Percentiles rank a stretch among this genome's conserved stretches.
phyloP scores from a whole-genome alignment of 345 rosid genomes.

The Hypericum androsaemum region DNA sequence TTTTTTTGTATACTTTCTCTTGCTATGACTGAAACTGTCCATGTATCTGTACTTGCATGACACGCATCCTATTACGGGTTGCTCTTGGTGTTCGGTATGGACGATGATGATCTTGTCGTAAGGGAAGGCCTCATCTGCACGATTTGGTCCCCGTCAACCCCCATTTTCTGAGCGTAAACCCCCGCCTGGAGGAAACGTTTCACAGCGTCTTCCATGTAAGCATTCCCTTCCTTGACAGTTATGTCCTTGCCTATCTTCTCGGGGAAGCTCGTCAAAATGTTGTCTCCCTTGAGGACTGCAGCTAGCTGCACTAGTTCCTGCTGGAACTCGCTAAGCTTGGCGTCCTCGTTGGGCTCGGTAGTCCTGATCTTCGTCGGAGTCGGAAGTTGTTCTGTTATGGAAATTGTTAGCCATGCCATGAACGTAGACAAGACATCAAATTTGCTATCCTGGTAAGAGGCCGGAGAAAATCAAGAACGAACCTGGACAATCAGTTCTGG shows the following conservation, averaged over 20 bases:
- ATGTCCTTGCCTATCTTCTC: constrained; percentile 40
- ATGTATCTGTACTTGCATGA: neutral
- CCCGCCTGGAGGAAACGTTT: constrained; percentile 67
- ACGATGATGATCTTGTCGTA: constrained; percentile 41
- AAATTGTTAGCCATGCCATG: neutral
- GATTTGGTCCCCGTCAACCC: constrained; percentile 62
- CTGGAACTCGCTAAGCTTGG: constrained; percentile 67
- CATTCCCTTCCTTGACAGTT: constrained; percentile 71
- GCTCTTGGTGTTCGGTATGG: constrained; percentile 19
- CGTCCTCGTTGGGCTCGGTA: constrained; percentile 52
- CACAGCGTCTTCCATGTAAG: constrained; percentile 75
- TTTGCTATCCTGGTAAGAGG: no score
- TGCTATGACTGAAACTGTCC: no score
- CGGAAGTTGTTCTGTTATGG: constrained; percentile 33
- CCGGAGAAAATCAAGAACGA: neutral
- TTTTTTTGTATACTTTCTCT: no score
- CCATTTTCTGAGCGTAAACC: constrained; percentile 53
- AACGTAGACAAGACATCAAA: neutral
- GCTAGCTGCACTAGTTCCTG: constrained; percentile 73
- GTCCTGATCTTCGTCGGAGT: constrained; percentile 50
- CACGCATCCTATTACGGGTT: neutral
- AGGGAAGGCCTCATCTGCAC: constrained; percentile 83
- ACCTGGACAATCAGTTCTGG: constrained; percentile 88
- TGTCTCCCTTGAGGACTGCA: constrained; percentile 64
- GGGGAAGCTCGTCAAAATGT: constrained; percentile 40